phyloP scores from a whole-genome alignment of 2,329 filamentous ascomycete genomes.

The Fusarium musae region DNA sequence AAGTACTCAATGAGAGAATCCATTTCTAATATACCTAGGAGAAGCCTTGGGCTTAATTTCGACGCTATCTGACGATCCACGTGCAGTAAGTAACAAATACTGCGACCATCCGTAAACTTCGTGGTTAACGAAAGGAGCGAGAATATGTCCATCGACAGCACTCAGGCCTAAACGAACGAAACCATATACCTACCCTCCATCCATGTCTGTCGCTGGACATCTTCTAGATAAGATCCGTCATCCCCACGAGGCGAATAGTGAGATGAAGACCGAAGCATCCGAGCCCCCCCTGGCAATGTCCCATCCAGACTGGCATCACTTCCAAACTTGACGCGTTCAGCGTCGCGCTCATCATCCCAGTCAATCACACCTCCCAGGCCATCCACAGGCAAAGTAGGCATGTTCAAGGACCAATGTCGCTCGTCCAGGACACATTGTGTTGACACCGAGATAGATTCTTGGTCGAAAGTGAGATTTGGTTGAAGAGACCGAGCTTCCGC shows the following conservation, averaged over 20 bases:
- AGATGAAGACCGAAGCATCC: slow-evolving; percentile 46
- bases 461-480: slow-evolving; percentile 57
- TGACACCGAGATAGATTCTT: slow-evolving; percentile 57
- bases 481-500: slow-evolving; percentile 53
- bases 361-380: slow-evolving; percentile 55
- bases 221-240: slow-evolving; percentile 51
- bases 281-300: slow-evolving; percentile 46
- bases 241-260: slow-evolving; percentile 55
- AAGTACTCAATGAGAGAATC: background rate
- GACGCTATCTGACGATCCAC: background rate
- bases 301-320: slow-evolving; percentile 54
- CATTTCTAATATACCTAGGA: background rate
- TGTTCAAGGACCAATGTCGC: slow-evolving; percentile 48
- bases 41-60: background rate
- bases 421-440: slow-evolving; percentile 53
- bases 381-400: slow-evolving; percentile 49
- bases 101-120: background rate
- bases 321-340: slow-evolving; percentile 44
- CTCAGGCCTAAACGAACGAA: slow-evolving; percentile 10
- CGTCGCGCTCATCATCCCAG: slow-evolving; percentile 53
- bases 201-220: slow-evolving; percentile 36
- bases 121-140: background rate
- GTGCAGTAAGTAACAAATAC: background rate
- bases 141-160: background rate
- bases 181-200: slow-evolving; percentile 32